Conservation (phyloP, 2,329 filamentous ascomycete genomes). For the Talaromyces sp. region DNA sequence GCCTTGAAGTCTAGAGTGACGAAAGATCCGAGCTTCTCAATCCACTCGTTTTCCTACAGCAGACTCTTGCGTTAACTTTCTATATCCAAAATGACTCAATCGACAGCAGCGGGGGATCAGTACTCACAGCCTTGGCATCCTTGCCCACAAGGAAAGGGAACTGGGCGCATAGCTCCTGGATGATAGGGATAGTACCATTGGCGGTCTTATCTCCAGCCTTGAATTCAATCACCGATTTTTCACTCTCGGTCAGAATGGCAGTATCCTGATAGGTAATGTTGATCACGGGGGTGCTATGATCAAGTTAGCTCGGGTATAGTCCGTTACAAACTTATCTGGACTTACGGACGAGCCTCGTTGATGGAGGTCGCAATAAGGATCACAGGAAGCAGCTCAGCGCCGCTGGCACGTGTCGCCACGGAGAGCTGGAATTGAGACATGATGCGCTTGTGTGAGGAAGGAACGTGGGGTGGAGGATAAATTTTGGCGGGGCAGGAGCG, state of each 20-base stretch:
- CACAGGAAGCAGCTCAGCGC: slow-evolving; percentile 44
- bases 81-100: background rate
- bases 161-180: slow-evolving; percentile 36
- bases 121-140: slow-evolving; percentile 38
- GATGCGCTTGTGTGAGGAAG: slow-evolving; percentile 10
- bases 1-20: slow-evolving; percentile 75
- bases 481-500: background rate
- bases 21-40: slow-evolving; percentile 56
- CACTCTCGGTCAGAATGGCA: slow-evolving; percentile 35
- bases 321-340: background rate
- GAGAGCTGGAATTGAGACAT: slow-evolving; percentile 40
- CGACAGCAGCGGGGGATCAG: background rate
- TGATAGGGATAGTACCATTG: slow-evolving; percentile 33
- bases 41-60: slow-evolving; percentile 55
- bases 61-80: slow-evolving; percentile 6
- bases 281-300: slow-evolving; percentile 33
- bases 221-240: slow-evolving; percentile 40
- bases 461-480: slow-evolving; percentile 2
- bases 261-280: slow-evolving; percentile 43
- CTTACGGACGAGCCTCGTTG: slow-evolving; percentile 38
- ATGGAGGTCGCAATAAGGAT: slow-evolving; percentile 45
- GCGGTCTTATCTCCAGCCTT: slow-evolving; percentile 31
- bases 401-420: slow-evolving; percentile 45
- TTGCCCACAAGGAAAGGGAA: slow-evolving; percentile 43
- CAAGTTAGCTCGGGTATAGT: background rate